Evolutionary conservation across 805 yeast species (phyloP).

Genomic region (Wickerhamomyces queroliae): DNA sequence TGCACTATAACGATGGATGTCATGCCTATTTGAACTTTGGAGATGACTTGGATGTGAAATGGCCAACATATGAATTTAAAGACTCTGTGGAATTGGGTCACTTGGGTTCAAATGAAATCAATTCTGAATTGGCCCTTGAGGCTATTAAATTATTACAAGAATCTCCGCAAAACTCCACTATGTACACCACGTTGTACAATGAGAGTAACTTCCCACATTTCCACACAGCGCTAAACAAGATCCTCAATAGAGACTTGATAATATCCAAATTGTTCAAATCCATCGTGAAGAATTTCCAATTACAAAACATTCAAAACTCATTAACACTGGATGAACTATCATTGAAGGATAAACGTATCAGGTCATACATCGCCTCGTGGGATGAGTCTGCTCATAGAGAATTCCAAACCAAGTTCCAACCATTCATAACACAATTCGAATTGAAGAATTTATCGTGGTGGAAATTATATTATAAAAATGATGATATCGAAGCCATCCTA

Average conservation of each 20-base stretch:
- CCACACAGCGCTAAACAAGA: conserved; percentile 6
- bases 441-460: conserved; percentile 24
- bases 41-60: conserved; percentile 4
- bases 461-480: conserved; percentile 26
- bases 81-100: conserved; percentile 7
- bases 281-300: conserved; percentile 10
- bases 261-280: conserved; percentile 10
- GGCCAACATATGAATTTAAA: conserved; percentile 16
- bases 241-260: conserved; percentile 13
- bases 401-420: conserved; percentile 23
- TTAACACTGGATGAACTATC: conserved; percentile 15
- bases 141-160: conserved; percentile 19
- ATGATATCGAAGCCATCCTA: conserved; percentile 22
- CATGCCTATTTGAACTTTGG: conserved; percentile 23
- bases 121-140: conserved; percentile 18
- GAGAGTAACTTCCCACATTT: conserved; percentile 19
- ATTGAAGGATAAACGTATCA: conserved; percentile 10
- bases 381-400: conserved; percentile 24
- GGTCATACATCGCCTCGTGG: conserved; percentile 22
- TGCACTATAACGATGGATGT: conserved; percentile 19
- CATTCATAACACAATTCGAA: conserved; percentile 20
- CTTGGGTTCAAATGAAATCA: conserved; percentile 14
- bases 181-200: conserved; percentile 19
- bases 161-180: conserved; percentile 23
- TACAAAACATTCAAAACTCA: conserved; percentile 15